phyloP scores from a whole-genome alignment of 345 rosid species.

The Dipteronia dyeriana region DNA sequence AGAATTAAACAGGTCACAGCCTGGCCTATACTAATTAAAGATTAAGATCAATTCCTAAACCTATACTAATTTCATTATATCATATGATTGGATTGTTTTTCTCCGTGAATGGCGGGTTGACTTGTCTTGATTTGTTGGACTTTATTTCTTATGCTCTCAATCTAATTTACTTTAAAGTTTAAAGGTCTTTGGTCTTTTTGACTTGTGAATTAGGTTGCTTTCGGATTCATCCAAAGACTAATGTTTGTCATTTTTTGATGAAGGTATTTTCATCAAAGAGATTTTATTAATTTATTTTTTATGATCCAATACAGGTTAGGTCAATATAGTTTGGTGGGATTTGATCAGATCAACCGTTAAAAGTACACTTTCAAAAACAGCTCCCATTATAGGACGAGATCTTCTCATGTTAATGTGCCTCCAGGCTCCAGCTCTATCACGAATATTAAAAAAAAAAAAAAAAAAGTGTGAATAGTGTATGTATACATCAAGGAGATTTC shows the following conservation, averaged over 20 bases:
- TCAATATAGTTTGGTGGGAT: too few relatives aligned
- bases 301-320: too few relatives aligned
- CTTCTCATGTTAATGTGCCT: too few relatives aligned
- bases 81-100: neutral
- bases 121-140: neutral
- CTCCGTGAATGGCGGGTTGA: conserved; percentile 16
- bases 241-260: neutral
- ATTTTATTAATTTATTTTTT: too few relatives aligned
- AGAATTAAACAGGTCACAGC: neutral
- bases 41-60: neutral
- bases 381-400: too few relatives aligned
- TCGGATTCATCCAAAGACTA: neutral
- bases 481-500: neutral
- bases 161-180: neutral
- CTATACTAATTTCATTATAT: too few relatives aligned
- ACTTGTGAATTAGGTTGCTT: neutral
- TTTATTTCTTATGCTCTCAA: neutral
- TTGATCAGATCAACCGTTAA: too few relatives aligned
- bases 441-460: too few relatives aligned
- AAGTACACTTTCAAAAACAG: too few relatives aligned
- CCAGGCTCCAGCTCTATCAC: too few relatives aligned
- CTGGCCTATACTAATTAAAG: neutral
- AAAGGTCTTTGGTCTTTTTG: neutral
- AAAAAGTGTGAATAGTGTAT: too few relatives aligned
- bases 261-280: too few relatives aligned